Conservation (phyloP, 768 basidiomycete genomes). For the Xerocomellus chrysenteron region DNA sequence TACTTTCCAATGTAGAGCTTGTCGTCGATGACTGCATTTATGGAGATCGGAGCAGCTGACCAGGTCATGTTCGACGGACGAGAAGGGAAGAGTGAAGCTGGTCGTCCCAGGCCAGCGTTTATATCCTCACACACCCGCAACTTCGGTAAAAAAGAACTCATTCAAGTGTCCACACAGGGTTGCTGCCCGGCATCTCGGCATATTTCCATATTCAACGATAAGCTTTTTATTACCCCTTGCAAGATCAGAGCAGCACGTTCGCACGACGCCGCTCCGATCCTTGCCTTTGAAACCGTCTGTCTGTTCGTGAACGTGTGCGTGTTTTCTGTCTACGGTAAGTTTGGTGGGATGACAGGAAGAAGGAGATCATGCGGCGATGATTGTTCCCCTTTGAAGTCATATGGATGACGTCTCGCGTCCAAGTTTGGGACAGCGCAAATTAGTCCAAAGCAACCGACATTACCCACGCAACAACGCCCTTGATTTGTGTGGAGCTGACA, state of each 20-base stretch:
- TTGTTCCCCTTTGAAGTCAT: not conserved
- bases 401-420: not conserved
- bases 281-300: not conserved
- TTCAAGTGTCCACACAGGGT: not conserved
- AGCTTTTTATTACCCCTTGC: too few species aligned
- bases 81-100: constrained; percentile 15
- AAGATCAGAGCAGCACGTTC: not conserved
- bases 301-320: not conserved
- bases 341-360: not conserved
- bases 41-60: constrained; percentile 27
- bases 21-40: constrained; percentile 30
- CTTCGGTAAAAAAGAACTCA: constrained; percentile 4
- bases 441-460: not conserved
- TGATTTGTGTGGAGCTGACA: not conserved
- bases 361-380: not conserved
- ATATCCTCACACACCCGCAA: constrained; percentile 11
- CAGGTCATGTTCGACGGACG: constrained; percentile 25
- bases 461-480: not conserved
- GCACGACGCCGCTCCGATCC: not conserved
- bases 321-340: not conserved
- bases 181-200: constrained; percentile 25
- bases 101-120: constrained; percentile 10
- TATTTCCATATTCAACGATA: not conserved
- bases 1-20: constrained; percentile 39
- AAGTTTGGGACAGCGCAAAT: not conserved